Conservation (phyloP, 2,329 filamentous ascomycete genomes). For the Clarireedia hainanense region DNA sequence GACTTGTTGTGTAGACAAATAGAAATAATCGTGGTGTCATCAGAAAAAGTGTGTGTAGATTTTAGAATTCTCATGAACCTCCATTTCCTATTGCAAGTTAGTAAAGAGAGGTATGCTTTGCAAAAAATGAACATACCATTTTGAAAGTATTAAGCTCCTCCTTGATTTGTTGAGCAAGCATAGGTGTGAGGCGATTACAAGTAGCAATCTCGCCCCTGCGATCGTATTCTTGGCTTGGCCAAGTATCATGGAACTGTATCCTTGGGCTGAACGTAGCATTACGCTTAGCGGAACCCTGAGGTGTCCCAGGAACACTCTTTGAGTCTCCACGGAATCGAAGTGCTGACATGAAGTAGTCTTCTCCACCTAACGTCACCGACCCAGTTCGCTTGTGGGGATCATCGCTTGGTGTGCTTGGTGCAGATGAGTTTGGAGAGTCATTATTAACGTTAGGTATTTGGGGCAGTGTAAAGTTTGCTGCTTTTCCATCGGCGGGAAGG, state of each 20-base stretch:
- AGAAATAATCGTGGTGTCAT: conserved; percentile 37
- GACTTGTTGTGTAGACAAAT: conserved; percentile 9
- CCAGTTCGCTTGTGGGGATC: conserved; percentile 63
- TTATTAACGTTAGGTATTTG: conserved; percentile 51
- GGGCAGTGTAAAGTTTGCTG: conserved; percentile 48
- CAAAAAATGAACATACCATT: conserved; percentile 59
- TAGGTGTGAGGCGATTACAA: conserved; percentile 93
- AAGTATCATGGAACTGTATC: conserved; percentile 93
- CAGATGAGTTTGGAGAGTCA: conserved; percentile 77
- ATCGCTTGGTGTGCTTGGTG: conserved; percentile 80
- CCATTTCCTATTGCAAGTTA: conserved; percentile 78
- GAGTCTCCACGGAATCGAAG: conserved; percentile 66
- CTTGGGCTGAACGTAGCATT: conserved; percentile 78
- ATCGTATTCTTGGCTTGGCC: conserved; percentile 93
- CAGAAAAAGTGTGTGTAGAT: conserved; percentile 99
- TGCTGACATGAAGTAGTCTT: conserved; percentile 84
- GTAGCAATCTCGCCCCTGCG: conserved; percentile 93
- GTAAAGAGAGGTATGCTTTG: conserved; percentile 19
- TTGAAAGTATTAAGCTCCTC: conserved; percentile 99
- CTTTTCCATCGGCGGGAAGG: conserved; percentile 48
- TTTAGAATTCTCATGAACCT: conserved; percentile 97
- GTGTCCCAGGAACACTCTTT: conserved; percentile 74
- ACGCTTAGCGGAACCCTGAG: conserved; percentile 53
- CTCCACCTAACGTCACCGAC: conserved; percentile 62
- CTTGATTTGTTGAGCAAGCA: conserved; percentile 98